A percentile compares a stretch with the other conserved stretches of the same genome.
These are phyloP conservation scores for Botrytis deweyae DNA, from an alignment of 2,329 filamentous ascomycete genomes.

Conservation along the genomic window DNA sequence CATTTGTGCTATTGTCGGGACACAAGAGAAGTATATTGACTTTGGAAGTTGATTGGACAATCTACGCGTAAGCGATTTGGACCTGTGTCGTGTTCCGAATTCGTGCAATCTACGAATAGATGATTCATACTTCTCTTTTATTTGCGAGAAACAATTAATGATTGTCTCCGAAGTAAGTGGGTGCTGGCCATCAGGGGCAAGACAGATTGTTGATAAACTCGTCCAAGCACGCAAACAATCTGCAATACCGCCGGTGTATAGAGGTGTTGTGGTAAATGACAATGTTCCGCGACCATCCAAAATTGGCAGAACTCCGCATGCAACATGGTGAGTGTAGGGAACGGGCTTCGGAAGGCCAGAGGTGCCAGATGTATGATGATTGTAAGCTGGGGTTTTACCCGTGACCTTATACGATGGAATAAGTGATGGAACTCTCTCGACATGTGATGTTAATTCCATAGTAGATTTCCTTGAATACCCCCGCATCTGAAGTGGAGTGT, in stretches of 20 bases:
- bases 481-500: neutral
- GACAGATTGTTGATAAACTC: constrained; percentile 57
- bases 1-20: constrained; percentile 58
- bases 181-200: constrained; percentile 58
- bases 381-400: neutral
- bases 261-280: constrained; percentile 63
- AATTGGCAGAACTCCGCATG: constrained; percentile 53
- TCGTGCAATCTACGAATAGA: neutral
- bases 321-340: constrained; percentile 55
- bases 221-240: constrained; percentile 63
- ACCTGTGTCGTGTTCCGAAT: neutral
- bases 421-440: neutral
- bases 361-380: constrained; percentile 60
- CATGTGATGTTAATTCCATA: neutral
- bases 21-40: constrained; percentile 56
- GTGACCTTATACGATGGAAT: neutral
- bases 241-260: constrained; percentile 65
- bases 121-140: neutral
- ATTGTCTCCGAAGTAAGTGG: constrained; percentile 6
- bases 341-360: constrained; percentile 65
- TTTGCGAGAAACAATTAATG: constrained; percentile 4
- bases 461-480: neutral
- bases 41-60: neutral
- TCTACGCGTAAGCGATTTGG: neutral
- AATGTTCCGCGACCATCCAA: constrained; percentile 38